These are phyloP conservation scores for Cyanidiococcus yangmingshanensis DNA, from an alignment of 23 red algal genomes.

Conservation along the genomic window DNA sequence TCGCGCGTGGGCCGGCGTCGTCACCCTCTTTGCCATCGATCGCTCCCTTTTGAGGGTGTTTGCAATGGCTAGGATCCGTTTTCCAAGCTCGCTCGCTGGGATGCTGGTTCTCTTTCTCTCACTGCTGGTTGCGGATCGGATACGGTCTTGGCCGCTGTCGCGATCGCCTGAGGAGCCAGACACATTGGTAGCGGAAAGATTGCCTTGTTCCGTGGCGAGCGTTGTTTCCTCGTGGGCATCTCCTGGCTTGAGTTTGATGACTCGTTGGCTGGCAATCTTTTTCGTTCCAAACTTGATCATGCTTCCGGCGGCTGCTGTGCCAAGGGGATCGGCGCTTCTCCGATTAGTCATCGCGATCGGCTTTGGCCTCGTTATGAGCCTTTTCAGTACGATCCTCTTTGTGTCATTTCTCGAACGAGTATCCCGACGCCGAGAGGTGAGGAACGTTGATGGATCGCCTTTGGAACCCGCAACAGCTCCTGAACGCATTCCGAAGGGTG, in stretches of 20 bases:
- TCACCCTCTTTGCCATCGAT: not conserved
- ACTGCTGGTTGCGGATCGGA: conserved; percentile 4
- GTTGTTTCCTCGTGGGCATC: no score
- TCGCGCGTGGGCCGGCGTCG: not conserved
- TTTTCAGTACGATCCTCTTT: not conserved
- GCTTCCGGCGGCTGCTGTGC: conserved; percentile 55
- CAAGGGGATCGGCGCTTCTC: conserved; percentile 39
- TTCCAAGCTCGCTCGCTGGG: conserved; percentile 48
- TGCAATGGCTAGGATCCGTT: conserved; percentile 15
- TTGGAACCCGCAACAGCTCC: not conserved
- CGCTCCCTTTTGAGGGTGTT: not conserved
- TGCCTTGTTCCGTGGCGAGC: no score
- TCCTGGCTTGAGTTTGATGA: conserved; percentile 40
- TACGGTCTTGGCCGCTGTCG: no score
- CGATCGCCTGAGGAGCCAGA: not conserved
- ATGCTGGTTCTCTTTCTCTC: conserved; percentile 46
- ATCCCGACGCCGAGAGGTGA: not conserved
- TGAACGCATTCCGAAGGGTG: not conserved
- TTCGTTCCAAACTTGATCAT: conserved; percentile 96
- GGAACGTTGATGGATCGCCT: not conserved
- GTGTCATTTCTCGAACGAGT: not conserved
- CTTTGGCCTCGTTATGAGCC: not conserved
- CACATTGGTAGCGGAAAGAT: no score
- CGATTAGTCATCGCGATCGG: conserved; percentile 17
- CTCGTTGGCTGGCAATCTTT: conserved; percentile 89